A percentile compares a stretch with the other conserved stretches of the same genome.
phyloP scores from a whole-genome alignment of 495 filamentous ascomycete genomes.

The Hyaloscypha finlandica region DNA sequence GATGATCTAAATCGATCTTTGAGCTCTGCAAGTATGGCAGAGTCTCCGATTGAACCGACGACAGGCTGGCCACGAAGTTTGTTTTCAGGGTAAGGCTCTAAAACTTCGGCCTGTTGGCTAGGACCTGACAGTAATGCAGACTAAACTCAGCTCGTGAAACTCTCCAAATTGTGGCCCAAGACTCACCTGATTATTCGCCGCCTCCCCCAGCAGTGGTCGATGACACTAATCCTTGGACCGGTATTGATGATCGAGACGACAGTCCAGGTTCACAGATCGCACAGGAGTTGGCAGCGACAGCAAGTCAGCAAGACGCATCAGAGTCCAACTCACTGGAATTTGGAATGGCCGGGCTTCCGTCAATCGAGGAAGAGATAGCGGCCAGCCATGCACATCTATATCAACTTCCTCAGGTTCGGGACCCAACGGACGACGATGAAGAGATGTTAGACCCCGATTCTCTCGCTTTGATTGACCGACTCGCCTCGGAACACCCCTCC shows the following conservation, averaged over 20 bases:
- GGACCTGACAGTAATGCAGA: not conserved
- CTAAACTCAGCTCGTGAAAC: conserved; percentile 8
- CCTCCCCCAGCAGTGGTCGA: conserved; percentile 2
- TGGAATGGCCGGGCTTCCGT: not conserved
- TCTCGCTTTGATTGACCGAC: conserved; percentile 1
- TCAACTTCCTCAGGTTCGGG: not conserved
- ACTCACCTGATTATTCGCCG: conserved; percentile 17
- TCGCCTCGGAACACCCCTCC: conserved; percentile 6
- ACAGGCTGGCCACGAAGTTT: not conserved
- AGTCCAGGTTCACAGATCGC: conserved; percentile 25
- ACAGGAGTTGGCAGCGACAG: conserved; percentile 16
- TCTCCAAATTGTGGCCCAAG: not conserved
- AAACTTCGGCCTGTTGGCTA: not conserved
- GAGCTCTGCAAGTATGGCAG: conserved; percentile 4
- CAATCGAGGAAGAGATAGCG: not conserved
- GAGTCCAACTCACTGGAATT: not conserved
- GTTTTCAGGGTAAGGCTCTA: not conserved
- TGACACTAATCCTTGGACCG: not conserved
- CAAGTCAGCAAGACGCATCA: not conserved
- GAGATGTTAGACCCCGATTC: not conserved
- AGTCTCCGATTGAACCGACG: conserved; percentile 3
- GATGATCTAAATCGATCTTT: not conserved
- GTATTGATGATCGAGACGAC: not conserved
- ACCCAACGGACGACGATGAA: not conserved
- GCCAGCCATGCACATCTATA: not conserved